A percentile compares a stretch with the other conserved stretches of the same genome.
phyloP scores from a whole-genome alignment of 2,329 filamentous ascomycete genomes.

The Akanthomyces dipterigenus region DNA sequence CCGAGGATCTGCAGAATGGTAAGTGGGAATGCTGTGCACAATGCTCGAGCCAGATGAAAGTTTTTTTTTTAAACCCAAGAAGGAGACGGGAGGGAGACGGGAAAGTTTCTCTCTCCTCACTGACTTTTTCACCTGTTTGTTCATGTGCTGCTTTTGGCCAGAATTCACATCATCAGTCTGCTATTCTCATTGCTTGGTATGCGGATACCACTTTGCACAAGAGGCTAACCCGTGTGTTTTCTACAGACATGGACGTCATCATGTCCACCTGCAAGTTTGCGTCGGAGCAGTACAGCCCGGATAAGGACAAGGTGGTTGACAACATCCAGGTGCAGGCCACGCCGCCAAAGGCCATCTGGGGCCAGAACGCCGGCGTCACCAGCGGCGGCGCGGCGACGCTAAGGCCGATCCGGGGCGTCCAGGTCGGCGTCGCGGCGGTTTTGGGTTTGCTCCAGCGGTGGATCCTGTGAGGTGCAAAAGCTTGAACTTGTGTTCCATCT shows the following conservation, averaged over 20 bases:
- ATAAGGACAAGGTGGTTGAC: conserved; percentile 25
- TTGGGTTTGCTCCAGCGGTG: neutral
- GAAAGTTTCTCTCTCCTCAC: no score
- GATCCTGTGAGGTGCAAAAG: neutral
- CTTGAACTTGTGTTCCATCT: no score
- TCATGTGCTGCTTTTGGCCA: no score
- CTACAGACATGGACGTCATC: conserved; percentile 30
- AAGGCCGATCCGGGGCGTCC: neutral
- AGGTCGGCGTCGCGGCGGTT: neutral
- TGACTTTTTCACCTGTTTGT: no score
- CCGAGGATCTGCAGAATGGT: conserved; percentile 27
- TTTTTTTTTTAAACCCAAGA: no score
- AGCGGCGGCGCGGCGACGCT: neutral
- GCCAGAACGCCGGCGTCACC: conserved; percentile 13
- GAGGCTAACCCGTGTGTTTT: neutral
- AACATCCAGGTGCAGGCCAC: conserved; percentile 29
- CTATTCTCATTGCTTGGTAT: no score
- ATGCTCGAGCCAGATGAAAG: neutral
- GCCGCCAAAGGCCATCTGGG: conserved; percentile 19
- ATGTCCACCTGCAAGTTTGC: conserved; percentile 30
- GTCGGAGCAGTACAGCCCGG: conserved; percentile 22
- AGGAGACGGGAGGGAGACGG: no score
- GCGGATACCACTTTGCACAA: no score
- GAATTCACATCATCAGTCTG: no score
- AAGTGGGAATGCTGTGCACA: conserved; percentile 14